Conservation (phyloP, 1,139 yeast species). For the Blastobotrys malaysiensis region DNA sequence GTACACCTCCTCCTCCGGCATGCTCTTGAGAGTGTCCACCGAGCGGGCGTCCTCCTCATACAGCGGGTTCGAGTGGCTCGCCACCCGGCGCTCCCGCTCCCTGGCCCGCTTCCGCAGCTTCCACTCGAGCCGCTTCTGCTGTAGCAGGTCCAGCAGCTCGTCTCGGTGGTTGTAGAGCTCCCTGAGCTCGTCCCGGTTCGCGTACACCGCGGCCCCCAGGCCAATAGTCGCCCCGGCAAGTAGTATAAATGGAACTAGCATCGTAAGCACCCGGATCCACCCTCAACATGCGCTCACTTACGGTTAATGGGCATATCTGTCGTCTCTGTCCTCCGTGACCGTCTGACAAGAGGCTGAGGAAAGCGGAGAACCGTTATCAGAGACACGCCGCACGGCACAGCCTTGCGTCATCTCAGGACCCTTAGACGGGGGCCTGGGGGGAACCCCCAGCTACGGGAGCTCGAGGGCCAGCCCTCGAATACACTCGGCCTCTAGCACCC, state of each 20-base stretch:
- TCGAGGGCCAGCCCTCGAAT: too few species aligned
- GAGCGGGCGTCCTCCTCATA: background rate
- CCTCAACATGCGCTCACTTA: conserved; percentile 9
- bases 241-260: conserved; percentile 21
- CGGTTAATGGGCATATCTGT: conserved; percentile 19
- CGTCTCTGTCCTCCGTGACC: background rate
- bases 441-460: too few species aligned
- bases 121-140: conserved; percentile 20
- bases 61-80: background rate
- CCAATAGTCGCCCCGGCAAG: conserved; percentile 26
- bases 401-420: background rate
- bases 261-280: background rate
- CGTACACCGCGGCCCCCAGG: conserved; percentile 23
- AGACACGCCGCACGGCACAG: background rate
- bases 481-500: too few species aligned
- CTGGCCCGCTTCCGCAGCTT: conserved; percentile 14
- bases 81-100: background rate
- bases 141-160: conserved; percentile 17
- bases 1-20: conserved; percentile 1
- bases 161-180: conserved; percentile 16
- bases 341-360: conserved; percentile 1
- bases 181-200: conserved; percentile 24
- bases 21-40: background rate
- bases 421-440: too few species aligned
- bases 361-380: conserved; percentile 1